Base-by-base conservation (phyloP, 768 basidiomycete genomes). In the Scleroderma bovista region DNA sequence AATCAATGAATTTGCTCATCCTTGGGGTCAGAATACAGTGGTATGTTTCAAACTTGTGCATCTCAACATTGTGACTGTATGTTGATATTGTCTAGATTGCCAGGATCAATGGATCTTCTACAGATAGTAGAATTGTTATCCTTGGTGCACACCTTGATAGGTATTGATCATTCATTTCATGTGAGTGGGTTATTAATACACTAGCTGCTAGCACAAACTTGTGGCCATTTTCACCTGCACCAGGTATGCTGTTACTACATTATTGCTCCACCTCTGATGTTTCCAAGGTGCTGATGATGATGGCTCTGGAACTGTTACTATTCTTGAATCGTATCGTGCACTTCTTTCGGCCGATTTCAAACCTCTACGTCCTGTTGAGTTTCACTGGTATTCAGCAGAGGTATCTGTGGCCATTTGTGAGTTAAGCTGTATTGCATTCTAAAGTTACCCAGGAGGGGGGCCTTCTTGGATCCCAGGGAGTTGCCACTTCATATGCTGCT, bases 81-180 rank as follows among this genome's bases (percentile, higher is more conserved):
- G 17, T 39, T 50, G 16, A 44, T 33, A 45, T 41, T 38, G 34
- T 56, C 46, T 57, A 91, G 88, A 82, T 93, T 57, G 75, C 81
- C 43, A 78, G 79, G 60, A 86, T 93, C 61, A 80, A 83, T 60
- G 90, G 90, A 23, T 80, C 83, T 16, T 62, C 72, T 11, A 67
- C 62, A 16, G 81, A 87, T 58, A 77, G 84, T 47, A 74, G 76
- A 16, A 74, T 83, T 42, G 75, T 93, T 32, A 72, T 93, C 53
- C 72, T 93, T 56, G 76, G 80, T 34, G 91, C 91, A 38, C 91
- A 93, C 66, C 88, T 86, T 64, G 91, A 93, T 64, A 89, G 88
- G 86, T 80, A 59, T n/a, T 44, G 26, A 60, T 51, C 47, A 53
- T 40, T 43, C 48, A 22, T 48, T 41, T 22, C 9, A 38, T 44